phyloP scores from a whole-genome alignment of 2,329 filamentous ascomycete species.

The Coniochaeta sp. region DNA sequence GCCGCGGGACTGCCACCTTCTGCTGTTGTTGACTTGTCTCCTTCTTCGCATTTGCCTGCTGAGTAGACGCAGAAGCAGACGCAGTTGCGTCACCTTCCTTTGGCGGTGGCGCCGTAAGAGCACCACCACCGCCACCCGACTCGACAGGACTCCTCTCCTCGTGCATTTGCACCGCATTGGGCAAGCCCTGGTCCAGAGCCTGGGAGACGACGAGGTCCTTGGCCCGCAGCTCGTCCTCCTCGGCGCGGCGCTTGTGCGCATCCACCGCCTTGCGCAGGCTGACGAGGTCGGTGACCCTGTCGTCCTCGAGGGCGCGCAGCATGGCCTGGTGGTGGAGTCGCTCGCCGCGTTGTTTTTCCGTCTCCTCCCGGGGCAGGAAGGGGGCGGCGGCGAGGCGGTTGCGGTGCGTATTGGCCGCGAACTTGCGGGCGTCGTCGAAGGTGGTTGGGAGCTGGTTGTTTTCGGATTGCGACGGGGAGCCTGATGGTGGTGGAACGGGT shows the following conservation, averaged over 20 bases:
- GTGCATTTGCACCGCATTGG: too few relatives aligned
- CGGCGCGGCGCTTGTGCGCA: slow-evolving; percentile 50
- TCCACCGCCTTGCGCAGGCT: slow-evolving; percentile 57
- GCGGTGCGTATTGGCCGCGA: not conserved
- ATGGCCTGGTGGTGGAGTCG: slow-evolving; percentile 58
- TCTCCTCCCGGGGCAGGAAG: slow-evolving; percentile 21
- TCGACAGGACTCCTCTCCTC: too few relatives aligned
- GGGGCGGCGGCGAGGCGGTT: slow-evolving; percentile 4
- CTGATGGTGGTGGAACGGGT: too few relatives aligned
- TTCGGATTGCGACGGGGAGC: too few relatives aligned
- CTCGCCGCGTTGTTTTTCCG: slow-evolving; percentile 47
- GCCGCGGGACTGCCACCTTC: slow-evolving; percentile 29
- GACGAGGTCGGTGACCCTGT: slow-evolving; percentile 60
- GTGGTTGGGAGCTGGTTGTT: not conserved
- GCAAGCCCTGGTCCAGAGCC: too few relatives aligned
- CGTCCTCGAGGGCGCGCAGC: slow-evolving; percentile 60
- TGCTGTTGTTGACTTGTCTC: not conserved
- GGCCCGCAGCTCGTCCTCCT: slow-evolving; percentile 39
- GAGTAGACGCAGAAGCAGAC: too few relatives aligned
- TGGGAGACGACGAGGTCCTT: slow-evolving; percentile 12
- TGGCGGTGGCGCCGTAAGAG: not conserved
- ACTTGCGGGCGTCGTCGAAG: not conserved
- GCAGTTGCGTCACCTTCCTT: not conserved
- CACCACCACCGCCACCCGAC: too few relatives aligned
- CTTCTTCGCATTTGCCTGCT: not conserved